These are phyloP conservation scores for Penicillium odoratum DNA, from an alignment of 495 filamentous ascomycete genomes.

Conservation along the genomic window DNA sequence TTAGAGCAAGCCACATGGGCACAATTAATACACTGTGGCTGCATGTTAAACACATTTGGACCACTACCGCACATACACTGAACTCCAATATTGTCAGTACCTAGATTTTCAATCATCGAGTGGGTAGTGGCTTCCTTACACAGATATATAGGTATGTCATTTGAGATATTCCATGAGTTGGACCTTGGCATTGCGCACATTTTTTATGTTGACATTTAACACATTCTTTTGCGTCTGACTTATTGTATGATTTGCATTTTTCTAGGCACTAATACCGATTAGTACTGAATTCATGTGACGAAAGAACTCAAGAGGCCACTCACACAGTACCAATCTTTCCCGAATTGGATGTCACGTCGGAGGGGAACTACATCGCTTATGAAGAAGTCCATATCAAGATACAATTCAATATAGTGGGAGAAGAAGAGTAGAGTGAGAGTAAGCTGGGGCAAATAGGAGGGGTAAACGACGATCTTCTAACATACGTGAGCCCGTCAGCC, in stretches of 20 bases:
- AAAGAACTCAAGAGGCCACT: not conserved
- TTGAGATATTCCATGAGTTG: not conserved
- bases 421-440: not conserved
- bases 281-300: not conserved
- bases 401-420: not conserved
- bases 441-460: not conserved
- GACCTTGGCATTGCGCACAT: constrained; percentile 11
- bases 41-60: constrained; percentile 16
- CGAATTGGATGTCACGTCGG: not conserved
- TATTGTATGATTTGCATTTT: constrained; percentile 13
- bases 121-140: not conserved
- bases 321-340: constrained; percentile 17
- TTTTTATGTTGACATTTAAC: constrained; percentile 9
- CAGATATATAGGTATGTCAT: constrained; percentile 15
- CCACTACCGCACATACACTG: constrained; percentile 23
- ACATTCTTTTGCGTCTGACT: not conserved
- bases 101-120: not conserved
- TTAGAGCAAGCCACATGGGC: constrained; percentile 12
- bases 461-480: not conserved
- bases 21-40: constrained; percentile 17
- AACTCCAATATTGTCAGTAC: not conserved
- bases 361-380: not conserved
- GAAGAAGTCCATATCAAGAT: not conserved
- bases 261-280: constrained; percentile 7
- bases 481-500: no score